Conservation (phyloP, 805 yeast genomes). For the Candida patagonica region DNA sequence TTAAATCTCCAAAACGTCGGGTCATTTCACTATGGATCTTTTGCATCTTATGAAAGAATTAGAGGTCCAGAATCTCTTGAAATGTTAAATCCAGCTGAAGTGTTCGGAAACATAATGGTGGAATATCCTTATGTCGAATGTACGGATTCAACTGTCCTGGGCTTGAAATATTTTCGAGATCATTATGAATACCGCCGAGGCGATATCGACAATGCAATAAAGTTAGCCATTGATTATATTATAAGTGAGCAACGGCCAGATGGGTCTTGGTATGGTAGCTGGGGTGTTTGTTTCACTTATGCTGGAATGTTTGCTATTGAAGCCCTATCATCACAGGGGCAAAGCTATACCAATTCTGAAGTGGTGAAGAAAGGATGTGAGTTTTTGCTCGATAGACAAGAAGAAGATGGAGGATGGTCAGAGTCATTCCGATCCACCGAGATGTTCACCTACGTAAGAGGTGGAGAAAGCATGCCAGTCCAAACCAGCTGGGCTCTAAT, state of each 20-base stretch:
- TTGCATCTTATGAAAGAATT: constrained; percentile 82
- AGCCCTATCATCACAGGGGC: constrained; percentile 67
- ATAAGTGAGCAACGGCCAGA: constrained; percentile 58
- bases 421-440: constrained; percentile 90
- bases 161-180: constrained; percentile 67
- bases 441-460: constrained; percentile 62
- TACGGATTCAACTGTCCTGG: constrained; percentile 89
- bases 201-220: constrained; percentile 62
- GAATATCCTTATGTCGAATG: constrained; percentile 98
- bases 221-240: constrained; percentile 66
- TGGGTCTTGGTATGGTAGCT: constrained; percentile 97
- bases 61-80: constrained; percentile 75
- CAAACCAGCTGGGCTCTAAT: constrained; percentile 92
- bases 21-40: constrained; percentile 77
- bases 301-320: constrained; percentile 98
- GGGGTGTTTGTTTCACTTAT: constrained; percentile 96
- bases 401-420: constrained; percentile 94
- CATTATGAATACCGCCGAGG: constrained; percentile 54
- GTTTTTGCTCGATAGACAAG: constrained; percentile 65
- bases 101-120: constrained; percentile 95
- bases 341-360: constrained; percentile 50
- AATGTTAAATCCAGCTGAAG: constrained; percentile 88
- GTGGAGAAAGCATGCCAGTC: constrained; percentile 56
- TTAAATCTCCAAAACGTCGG: constrained; percentile 71
- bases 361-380: constrained; percentile 73